A percentile compares a stretch with the other conserved stretches of the same genome.
Conservation (phyloP, 2,329 filamentous ascomycete species). For the Gnomoniopsis smithogilvyi region DNA sequence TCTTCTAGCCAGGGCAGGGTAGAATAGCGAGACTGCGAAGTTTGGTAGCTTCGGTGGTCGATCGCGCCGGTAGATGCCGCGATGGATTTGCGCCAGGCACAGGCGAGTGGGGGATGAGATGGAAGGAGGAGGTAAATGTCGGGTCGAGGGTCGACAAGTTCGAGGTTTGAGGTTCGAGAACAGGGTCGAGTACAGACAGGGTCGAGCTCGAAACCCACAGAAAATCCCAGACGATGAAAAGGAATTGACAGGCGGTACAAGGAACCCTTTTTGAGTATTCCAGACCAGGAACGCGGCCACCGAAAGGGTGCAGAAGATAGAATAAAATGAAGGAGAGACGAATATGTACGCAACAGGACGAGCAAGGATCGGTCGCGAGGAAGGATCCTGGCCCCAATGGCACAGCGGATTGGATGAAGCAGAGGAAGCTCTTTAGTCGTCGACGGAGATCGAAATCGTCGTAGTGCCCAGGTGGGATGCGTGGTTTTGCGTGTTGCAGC, state of each 20-base stretch:
- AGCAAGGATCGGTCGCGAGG: slow-evolving; percentile 1
- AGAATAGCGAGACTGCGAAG: neutral
- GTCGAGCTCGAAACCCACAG: slow-evolving; percentile 10
- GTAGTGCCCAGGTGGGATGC: slow-evolving; percentile 3
- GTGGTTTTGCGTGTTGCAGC: neutral
- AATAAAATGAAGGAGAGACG: neutral
- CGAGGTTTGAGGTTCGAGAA: neutral
- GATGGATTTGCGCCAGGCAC: neutral
- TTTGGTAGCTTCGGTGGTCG: no score
- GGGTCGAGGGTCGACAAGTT: neutral
- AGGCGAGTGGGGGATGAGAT: neutral
- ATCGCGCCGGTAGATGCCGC: neutral
- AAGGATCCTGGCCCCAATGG: neutral
- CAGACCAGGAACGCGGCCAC: slow-evolving; percentile 7
- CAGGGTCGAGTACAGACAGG: slow-evolving; percentile 3
- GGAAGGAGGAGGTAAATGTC: neutral
- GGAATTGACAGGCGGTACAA: slow-evolving; percentile 9
- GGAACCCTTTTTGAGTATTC: slow-evolving; percentile 17
- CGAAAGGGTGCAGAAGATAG: neutral
- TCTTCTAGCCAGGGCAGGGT: neutral
- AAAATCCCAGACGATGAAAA: neutral
- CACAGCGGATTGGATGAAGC: slow-evolving; percentile 6
- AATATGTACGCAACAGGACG: slow-evolving; percentile 3
- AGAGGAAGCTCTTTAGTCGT: neutral
- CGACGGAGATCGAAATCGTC: slow-evolving; percentile 1